A percentile compares a stretch with the other conserved stretches of the same genome.
Conservation (phyloP, 331 rosid species). For the Quercus tomentella region DNA sequence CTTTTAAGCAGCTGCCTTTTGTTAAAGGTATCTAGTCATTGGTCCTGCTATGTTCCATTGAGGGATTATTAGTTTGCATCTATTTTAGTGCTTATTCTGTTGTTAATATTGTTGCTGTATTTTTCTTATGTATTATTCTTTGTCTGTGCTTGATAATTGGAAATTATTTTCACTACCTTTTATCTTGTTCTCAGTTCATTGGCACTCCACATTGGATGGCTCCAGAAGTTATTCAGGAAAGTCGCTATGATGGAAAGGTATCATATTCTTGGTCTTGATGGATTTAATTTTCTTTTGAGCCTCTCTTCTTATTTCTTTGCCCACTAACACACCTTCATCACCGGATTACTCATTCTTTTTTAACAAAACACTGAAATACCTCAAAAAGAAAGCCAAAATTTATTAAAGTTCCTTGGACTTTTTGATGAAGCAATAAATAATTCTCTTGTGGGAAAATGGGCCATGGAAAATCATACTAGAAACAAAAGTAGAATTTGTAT, state of each 20-base stretch:
- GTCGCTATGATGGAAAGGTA: constrained; percentile 97
- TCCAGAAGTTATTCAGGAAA: constrained; percentile 99
- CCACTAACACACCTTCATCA: constrained; percentile 2
- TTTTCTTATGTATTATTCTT: not conserved
- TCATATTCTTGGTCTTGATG: too few species aligned
- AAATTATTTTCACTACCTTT: constrained; percentile 27
- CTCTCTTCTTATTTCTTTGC: not conserved
- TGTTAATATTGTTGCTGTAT: not conserved
- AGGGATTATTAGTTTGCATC: not conserved
- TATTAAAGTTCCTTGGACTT: not conserved
- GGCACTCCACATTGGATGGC: constrained; percentile 99
- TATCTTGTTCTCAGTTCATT: constrained; percentile 67
- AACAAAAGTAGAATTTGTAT: too few species aligned
- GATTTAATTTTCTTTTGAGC: not conserved
- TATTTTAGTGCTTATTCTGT: not conserved
- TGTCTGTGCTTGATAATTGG: not conserved
- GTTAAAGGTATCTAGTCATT: not conserved
- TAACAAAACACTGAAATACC: not conserved
- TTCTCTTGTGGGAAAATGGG: too few species aligned
- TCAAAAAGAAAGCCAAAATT: not conserved
- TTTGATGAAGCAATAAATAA: too few species aligned
- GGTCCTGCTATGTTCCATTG: not conserved
- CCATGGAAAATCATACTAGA: too few species aligned
- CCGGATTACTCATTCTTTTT: not conserved
- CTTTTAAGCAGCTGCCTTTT: not conserved